These are phyloP conservation scores for Glycine latifolia DNA, from an alignment of 306 rosid species.

Conservation along the genomic window DNA sequence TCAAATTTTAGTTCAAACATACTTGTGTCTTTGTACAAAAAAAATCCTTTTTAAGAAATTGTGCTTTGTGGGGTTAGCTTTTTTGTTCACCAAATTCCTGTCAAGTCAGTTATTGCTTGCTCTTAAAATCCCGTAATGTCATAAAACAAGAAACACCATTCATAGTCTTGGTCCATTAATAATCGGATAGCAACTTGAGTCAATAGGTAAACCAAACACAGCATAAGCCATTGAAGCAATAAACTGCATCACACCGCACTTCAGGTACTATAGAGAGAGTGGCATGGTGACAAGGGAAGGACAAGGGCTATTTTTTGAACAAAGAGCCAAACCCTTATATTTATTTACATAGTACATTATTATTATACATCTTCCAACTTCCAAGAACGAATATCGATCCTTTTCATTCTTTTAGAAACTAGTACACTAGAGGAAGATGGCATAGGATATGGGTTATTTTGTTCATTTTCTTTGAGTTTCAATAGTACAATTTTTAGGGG, in stretches of 20 bases:
- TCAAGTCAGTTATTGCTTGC: slow-evolving; percentile 46
- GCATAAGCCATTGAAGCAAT: neutral
- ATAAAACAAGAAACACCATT: slow-evolving; percentile 34
- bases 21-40: too few species aligned
- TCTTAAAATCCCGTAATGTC: slow-evolving; percentile 9
- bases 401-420: slow-evolving; percentile 29
- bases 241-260: neutral
- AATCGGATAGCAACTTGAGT: neutral
- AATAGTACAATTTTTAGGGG: neutral
- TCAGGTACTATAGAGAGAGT: slow-evolving; percentile 7
- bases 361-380: slow-evolving; percentile 24
- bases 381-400: neutral
- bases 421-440: neutral
- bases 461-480: slow-evolving; percentile 29
- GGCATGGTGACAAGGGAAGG: slow-evolving; percentile 31
- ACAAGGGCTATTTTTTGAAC: slow-evolving; percentile 5
- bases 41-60: neutral
- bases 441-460: slow-evolving; percentile 11
- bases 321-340: slow-evolving; percentile 26
- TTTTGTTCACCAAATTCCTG: slow-evolving; percentile 62
- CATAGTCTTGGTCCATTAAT: slow-evolving; percentile 28
- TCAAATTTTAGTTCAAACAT: too few species aligned
- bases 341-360: neutral
- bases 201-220: slow-evolving; percentile 7
- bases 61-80: slow-evolving; percentile 33